phyloP scores from a whole-genome alignment of 164 flowering plant species.

The Vitis cinerea region DNA sequence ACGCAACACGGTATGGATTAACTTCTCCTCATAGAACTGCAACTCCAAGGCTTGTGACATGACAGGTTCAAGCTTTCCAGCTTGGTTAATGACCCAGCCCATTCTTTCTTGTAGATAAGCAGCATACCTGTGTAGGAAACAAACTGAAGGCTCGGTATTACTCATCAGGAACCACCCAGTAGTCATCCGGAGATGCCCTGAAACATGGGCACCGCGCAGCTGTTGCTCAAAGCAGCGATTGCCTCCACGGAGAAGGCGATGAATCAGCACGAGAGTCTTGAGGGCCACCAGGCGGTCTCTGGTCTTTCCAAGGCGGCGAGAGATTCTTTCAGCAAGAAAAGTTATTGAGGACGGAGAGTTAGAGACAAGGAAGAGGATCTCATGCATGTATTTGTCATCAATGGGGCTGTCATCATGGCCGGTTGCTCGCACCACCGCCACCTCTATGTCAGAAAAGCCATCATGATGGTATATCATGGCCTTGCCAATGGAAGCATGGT shows the following conservation, averaged over 20 bases:
- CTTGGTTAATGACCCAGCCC: conserved; percentile 52
- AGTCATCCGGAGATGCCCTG: conserved; percentile 43
- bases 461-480: conserved; percentile 47
- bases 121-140: conserved; percentile 35
- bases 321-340: conserved; percentile 48
- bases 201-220: conserved; percentile 31
- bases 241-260: conserved; percentile 67
- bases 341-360: conserved; percentile 49
- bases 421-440: conserved; percentile 69
- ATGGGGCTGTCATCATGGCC: conserved; percentile 57
- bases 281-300: conserved; percentile 58
- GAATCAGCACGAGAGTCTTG: conserved; percentile 60
- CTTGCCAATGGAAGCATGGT: conserved; percentile 66
- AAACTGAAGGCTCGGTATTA: conserved; percentile 21
- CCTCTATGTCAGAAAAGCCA: conserved; percentile 51
- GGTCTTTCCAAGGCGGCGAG: conserved; percentile 57
- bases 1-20: conserved; percentile 37
- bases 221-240: conserved; percentile 56
- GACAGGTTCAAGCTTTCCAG: conserved; percentile 48
- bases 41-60: conserved; percentile 18
- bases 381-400: conserved; percentile 57
- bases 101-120: conserved; percentile 45
- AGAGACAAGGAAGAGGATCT: conserved; percentile 66
- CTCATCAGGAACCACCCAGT: conserved; percentile 27
- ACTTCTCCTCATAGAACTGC: conserved; percentile 27